Conservation (phyloP, 2,329 filamentous ascomycete species). For the Claviceps pazoutovae region DNA sequence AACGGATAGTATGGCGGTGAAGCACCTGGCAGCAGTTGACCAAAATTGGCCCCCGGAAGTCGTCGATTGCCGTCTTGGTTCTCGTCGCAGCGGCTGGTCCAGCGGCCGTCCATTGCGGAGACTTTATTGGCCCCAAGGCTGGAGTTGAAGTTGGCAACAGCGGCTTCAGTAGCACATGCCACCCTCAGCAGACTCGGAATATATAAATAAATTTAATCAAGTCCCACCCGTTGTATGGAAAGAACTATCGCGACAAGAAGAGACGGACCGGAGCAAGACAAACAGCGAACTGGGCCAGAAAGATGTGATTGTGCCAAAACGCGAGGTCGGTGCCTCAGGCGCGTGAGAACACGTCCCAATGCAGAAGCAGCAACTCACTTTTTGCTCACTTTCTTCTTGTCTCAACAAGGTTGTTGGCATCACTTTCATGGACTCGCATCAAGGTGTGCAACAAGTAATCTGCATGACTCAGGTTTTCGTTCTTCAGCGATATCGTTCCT, state of each 20-base stretch:
- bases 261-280: not conserved
- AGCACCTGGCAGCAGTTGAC: constrained; percentile 13
- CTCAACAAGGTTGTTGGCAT: not conserved
- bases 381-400: constrained; percentile 3
- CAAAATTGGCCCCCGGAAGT: not conserved
- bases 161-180: not conserved
- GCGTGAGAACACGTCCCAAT: not conserved
- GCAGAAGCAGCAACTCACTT: constrained; percentile 7
- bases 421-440: not conserved
- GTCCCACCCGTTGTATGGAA: not conserved
- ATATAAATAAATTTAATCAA: not conserved
- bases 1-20: constrained; percentile 2
- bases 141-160: not conserved
- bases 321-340: constrained; percentile 6
- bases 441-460: not conserved
- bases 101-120: constrained; percentile 3
- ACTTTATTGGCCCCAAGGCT: constrained; percentile 1
- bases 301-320: not conserved
- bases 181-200: not conserved
- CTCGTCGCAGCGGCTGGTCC: constrained; percentile 3
- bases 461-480: not conserved
- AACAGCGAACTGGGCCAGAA: not conserved
- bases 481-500: not conserved
- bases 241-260: not conserved
- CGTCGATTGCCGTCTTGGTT: constrained; percentile 1